Conservation (phyloP, 306 rosid genomes). For the Morella rubra region DNA sequence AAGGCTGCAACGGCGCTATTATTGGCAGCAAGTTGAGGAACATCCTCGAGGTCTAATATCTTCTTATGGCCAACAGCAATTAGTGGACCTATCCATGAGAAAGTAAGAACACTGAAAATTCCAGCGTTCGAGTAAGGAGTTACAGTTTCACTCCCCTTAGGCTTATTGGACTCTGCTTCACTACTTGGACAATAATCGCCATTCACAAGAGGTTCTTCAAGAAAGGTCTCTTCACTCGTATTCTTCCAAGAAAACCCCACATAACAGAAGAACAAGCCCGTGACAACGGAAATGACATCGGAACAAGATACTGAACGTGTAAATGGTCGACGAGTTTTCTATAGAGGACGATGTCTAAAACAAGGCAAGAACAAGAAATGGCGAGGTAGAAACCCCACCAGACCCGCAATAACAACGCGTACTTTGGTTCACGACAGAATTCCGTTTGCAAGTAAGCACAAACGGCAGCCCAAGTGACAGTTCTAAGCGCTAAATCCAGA, state of each 20-base stretch:
- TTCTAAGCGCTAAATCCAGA: no score
- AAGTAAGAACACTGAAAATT: conserved; percentile 41
- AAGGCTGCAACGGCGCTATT: conserved; percentile 37
- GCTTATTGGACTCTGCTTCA: conserved; percentile 25
- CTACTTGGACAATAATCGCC: conserved; percentile 20
- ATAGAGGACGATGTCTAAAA: conserved; percentile 29
- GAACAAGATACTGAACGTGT: conserved; percentile 31
- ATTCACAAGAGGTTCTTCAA: conserved; percentile 47
- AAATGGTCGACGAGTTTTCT: conserved; percentile 20
- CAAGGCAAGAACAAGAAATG: conserved; percentile 39
- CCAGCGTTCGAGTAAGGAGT: conserved; percentile 49
- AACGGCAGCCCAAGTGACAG: no score
- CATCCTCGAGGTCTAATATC: conserved; percentile 54
- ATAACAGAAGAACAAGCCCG: conserved; percentile 37
- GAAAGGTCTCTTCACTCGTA: conserved; percentile 20
- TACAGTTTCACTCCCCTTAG: conserved; percentile 32
- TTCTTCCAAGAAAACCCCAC: conserved; percentile 35
- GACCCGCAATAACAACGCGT: no score
- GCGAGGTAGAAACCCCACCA: conserved; percentile 37
- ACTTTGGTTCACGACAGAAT: no score
- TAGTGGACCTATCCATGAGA: conserved; percentile 52
- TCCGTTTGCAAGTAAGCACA: no score
- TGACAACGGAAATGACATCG: conserved; percentile 34
- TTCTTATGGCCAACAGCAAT: conserved; percentile 41
- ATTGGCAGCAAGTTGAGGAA: conserved; percentile 47